Evolutionary conservation across 148 eudicot genomes (phyloP), one percentile per base, ranked within the genome.

Genomic region (Camellia japonica): DNA sequence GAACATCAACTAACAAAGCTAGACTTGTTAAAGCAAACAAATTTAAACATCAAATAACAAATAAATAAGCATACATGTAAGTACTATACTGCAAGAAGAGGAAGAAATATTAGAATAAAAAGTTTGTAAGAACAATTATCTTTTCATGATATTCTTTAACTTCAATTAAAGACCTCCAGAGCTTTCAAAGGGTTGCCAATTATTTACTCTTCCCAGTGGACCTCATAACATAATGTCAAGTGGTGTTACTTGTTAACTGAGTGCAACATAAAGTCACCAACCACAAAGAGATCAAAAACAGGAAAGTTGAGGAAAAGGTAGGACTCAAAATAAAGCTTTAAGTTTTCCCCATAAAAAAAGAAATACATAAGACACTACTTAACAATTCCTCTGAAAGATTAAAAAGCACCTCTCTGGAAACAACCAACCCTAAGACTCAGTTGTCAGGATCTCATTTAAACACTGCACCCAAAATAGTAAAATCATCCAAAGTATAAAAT

Each of bases 1-100:
- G 86, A 77, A 87, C 91, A 84, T 95, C 98, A 62, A 95, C 95
- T 81, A 95, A 67, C 66, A 95, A 83, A 5, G 97, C 98, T 16
- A 87, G 97, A 78, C 99, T 98, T 96, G 88, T 79, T n/a, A 30
- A 78, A 68, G 79, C 42, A 83, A 30, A 62, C 66, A 68, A 74
- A 6, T 8, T 23, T 66, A 63, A 78, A 62, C 55, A 75, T 68
- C 30, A 62, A 19, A 76, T 43, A 5, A 6, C 19, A 76, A 20
- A 19, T 43, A 76, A 76, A 46, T 44, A 19, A 49, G n/a, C 43
- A 44, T 41, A 60, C 59, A 73, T 74, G 66, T 38, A 74, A 1
- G 0, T 11, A 8, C 30, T 23, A 23, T 23, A 23, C 23, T 23
- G 23, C 23, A 23, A 23, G n/a, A 59, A 59, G 19, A 11, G 3